Conservation (phyloP, 768 basidiomycete species). For the Russula virescens region DNA sequence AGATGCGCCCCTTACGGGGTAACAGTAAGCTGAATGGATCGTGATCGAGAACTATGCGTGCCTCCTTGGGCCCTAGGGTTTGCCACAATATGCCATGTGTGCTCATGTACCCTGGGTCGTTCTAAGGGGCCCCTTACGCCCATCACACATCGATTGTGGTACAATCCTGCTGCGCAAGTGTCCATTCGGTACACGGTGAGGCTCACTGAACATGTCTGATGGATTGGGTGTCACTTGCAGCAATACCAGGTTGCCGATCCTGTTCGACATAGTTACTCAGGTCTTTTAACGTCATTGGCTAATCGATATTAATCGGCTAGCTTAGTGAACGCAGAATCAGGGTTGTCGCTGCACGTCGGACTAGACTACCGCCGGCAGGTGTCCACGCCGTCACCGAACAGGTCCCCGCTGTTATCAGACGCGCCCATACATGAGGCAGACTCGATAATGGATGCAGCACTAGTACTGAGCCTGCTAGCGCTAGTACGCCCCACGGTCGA, state of each 20-base stretch:
- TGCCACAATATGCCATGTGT: not conserved
- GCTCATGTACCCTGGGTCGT: conserved; percentile 13
- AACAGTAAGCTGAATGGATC: conserved; percentile 5
- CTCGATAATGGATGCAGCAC: not conserved
- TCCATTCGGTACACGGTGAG: not conserved
- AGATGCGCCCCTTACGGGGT: not conserved
- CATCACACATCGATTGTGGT: not conserved
- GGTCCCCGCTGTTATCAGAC: not conserved
- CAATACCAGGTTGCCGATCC: not conserved
- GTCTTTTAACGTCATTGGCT: too few species aligned
- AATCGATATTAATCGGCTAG: too few species aligned
- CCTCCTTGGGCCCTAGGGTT: conserved; percentile 1
- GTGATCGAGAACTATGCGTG: conserved; percentile 10
- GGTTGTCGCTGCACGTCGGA: too few species aligned
- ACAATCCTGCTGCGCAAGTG: not conserved
- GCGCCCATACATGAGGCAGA: not conserved
- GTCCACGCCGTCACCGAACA: not conserved
- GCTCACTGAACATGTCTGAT: too few species aligned
- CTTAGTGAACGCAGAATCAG: too few species aligned
- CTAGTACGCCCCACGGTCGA: not conserved
- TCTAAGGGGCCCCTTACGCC: not conserved
- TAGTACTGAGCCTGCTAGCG: not conserved
- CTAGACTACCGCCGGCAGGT: not conserved
- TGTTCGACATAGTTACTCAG: not conserved
- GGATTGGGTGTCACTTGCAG: not conserved